Conservation (phyloP, 345 rosid genomes). For the Reutealis trisperma region DNA sequence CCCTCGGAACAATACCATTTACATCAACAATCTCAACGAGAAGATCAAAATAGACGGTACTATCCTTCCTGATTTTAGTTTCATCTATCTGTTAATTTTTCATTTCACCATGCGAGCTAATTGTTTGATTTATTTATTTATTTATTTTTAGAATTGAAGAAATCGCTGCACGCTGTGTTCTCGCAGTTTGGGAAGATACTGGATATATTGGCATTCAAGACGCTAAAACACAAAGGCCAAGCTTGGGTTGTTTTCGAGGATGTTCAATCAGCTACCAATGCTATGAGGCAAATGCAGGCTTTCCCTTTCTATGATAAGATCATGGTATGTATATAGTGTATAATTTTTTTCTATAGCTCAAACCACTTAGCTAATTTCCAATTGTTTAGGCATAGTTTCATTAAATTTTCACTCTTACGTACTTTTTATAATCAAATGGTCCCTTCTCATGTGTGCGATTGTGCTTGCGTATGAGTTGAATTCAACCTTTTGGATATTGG, state of each 20-base stretch:
- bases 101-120: background rate
- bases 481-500: background rate
- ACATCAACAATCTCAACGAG: constrained; percentile 97
- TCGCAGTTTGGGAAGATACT: constrained; percentile 90
- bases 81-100: background rate
- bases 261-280: constrained; percentile 65
- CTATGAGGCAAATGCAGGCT: constrained; percentile 82
- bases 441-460: no score
- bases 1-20: constrained; percentile 71
- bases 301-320: constrained; percentile 94
- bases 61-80: background rate
- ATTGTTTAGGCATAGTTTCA: background rate
- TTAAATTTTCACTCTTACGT: background rate
- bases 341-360: background rate
- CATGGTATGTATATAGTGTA: constrained; percentile 48
- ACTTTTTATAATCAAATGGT: no score
- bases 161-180: constrained; percentile 85
- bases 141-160: constrained; percentile 82
- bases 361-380: background rate
- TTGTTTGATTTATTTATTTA: constrained; percentile 7
- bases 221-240: constrained; percentile 97
- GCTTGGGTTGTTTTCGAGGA: constrained; percentile 97
- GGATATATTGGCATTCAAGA: constrained; percentile 91
- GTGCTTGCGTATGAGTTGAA: no score
- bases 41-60: constrained; percentile 89